Evolutionary conservation across 192 early-diverging fungal species (phyloP), one percentile per base, ranked within the genome.

Genomic region (Jimgerdemannia flammicorona): DNA sequence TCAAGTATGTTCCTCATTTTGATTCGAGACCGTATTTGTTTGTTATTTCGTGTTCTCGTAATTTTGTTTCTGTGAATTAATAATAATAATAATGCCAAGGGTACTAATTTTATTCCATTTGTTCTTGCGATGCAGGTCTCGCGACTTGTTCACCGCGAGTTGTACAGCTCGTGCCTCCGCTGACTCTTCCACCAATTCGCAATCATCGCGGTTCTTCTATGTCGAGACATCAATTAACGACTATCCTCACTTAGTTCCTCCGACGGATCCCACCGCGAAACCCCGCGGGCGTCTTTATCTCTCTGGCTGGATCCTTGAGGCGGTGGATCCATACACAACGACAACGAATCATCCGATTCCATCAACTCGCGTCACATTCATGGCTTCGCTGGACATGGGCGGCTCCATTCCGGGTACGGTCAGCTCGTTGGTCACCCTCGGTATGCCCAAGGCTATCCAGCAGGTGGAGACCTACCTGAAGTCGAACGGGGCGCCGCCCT

Each of bases 281-380:
- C 78, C 78, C 2, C 43, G 75, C 44, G 86, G 79, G 18, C 79
- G 76, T 14, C 40, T 87, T 1, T 81, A 84, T 66, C 72, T 87
- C 3, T 84, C 81, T 49, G 86, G 84, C 2, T 87, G 86, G 86
- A 85, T 87, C 6, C 73, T 87, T n/a, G 86, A 85, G 54, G 72
- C 80, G 3, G 82, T 87, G 14, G 86, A 87, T 66, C 86, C 86
- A 3, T 87, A 87, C 40, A 87, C 82, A 4, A 81, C 80, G 40
- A 87, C 82, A 4, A 81, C 80, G 40, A 87, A 80, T 19, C 86
- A 87, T 73, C 86, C 83, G 10, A 87, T 87, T 63, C 84, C 84
- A 4, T 87, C 86, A 3, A 85, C 81, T 4, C 84, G 84, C 2
- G 86, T 82, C 20, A 87, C 86, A 0, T 85, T 77, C 44, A 83